Evolutionary conservation across 371 early-diverging fungal species (phyloP).

Genomic region (Zancudomyces culisetae): DNA sequence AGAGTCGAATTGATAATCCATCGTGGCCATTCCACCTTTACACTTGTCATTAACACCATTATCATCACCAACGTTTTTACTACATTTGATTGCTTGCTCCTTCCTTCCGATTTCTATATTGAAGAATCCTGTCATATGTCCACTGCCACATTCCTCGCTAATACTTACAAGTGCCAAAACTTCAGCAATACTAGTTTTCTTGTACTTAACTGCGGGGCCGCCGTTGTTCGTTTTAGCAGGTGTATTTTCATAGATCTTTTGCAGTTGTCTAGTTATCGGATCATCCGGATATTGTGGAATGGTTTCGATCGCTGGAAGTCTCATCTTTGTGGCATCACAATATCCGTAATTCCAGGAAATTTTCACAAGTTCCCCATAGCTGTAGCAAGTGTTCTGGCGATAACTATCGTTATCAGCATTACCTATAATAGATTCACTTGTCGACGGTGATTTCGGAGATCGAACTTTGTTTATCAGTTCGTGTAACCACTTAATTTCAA

Average conservation of each 20-base stretch:
- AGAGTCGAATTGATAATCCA: too few species aligned
- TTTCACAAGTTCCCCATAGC: background rate
- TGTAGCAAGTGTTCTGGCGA: too few species aligned
- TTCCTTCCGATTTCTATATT: too few species aligned
- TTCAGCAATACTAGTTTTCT: slow-evolving; percentile 34
- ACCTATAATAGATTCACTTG: too few species aligned
- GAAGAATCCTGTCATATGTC: slow-evolving; percentile 45
- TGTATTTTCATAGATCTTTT: slow-evolving; percentile 7
- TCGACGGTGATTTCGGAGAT: background rate
- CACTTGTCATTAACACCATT: too few species aligned
- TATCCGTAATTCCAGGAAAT: background rate
- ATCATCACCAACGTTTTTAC: too few species aligned
- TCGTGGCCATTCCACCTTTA: too few species aligned
- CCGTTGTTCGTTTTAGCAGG: too few species aligned
- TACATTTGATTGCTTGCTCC: too few species aligned
- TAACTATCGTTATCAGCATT: too few species aligned
- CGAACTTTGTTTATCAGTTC: background rate
- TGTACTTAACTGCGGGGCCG: too few species aligned
- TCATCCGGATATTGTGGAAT: slow-evolving; percentile 69
- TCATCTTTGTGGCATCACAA: too few species aligned
- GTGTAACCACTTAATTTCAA: background rate
- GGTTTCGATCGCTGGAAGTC: slow-evolving; percentile 20
- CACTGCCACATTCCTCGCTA: slow-evolving; percentile 57
- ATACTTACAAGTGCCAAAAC: slow-evolving; percentile 43
- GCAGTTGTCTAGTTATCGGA: slow-evolving; percentile 40